phyloP scores from a whole-genome alignment of 2,329 filamentous ascomycete species.

The Claviceps digitariae region DNA sequence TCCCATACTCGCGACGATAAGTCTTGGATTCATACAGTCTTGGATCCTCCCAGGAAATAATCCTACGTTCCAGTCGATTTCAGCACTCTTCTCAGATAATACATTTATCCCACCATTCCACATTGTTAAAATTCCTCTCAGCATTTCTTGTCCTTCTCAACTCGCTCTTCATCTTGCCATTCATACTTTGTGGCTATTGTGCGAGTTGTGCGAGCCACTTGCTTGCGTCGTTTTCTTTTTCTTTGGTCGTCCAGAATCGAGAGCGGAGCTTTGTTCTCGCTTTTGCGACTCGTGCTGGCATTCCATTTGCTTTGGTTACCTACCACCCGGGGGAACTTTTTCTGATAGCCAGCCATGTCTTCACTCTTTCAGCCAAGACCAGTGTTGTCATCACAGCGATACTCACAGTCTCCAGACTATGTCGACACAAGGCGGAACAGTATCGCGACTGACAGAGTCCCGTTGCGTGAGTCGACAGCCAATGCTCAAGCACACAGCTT shows the following conservation, averaged over 20 bases:
- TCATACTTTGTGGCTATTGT: constrained; percentile 16
- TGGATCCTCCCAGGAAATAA: constrained; percentile 16
- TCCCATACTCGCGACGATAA: constrained; percentile 17
- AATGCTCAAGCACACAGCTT: constrained; percentile 34
- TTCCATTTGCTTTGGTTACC: constrained; percentile 16
- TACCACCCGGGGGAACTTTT: constrained; percentile 4
- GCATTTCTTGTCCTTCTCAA: constrained; percentile 27
- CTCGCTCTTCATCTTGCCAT: constrained; percentile 16
- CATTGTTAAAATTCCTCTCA: constrained; percentile 29
- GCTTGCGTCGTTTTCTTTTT: neutral
- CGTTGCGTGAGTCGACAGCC: constrained; percentile 38
- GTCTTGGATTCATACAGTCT: constrained; percentile 26
- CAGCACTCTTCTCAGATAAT: constrained; percentile 21
- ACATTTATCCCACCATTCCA: constrained; percentile 31
- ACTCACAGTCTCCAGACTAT: constrained; percentile 33
- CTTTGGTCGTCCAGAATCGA: neutral
- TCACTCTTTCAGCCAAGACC: constrained; percentile 30
- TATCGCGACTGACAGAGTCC: constrained; percentile 25
- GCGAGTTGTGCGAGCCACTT: constrained; percentile 12
- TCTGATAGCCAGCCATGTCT: constrained; percentile 17
- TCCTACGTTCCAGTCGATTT: constrained; percentile 25
- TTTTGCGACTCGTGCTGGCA: constrained; percentile 16
- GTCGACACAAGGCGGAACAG: constrained; percentile 29
- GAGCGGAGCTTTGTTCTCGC: constrained; percentile 15
- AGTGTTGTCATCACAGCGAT: constrained; percentile 37